Evolutionary conservation across 306 rosid genomes (phyloP).

Genomic region (Ziziphus jujuba): DNA sequence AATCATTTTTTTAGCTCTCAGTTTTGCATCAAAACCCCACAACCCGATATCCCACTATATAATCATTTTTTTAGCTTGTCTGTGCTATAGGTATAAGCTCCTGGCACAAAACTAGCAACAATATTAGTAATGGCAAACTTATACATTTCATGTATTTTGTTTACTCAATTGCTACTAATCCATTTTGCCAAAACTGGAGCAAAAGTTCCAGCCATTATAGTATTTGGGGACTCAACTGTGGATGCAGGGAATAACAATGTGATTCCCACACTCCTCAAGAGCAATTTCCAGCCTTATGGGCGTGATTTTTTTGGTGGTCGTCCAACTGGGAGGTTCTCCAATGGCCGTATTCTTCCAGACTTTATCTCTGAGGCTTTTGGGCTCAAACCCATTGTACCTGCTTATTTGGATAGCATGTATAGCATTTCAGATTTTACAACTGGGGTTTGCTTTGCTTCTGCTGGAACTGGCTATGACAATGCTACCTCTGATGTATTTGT

Average conservation of each 20-base stretch:
- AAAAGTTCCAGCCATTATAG: conserved; percentile 46
- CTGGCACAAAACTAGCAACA: neutral
- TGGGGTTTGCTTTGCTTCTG: conserved; percentile 60
- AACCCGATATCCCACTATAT: no score
- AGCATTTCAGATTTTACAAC: conserved; percentile 44
- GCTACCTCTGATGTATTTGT: conserved; percentile 50
- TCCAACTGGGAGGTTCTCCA: conserved; percentile 47
- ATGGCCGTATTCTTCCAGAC: conserved; percentile 48
- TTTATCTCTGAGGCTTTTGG: conserved; percentile 45
- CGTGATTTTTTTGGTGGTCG: conserved; percentile 43
- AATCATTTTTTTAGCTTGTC: no score
- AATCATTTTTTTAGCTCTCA: no score
- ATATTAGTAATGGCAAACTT: conserved; percentile 24
- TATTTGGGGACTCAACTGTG: conserved; percentile 56
- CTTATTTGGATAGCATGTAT: conserved; percentile 46
- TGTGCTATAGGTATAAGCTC: no score
- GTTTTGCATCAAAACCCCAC: no score
- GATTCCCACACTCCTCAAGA: conserved; percentile 33
- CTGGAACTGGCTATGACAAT: conserved; percentile 57
- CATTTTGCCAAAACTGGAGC: conserved; percentile 12
- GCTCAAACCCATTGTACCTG: conserved; percentile 41
- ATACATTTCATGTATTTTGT: conserved; percentile 24
- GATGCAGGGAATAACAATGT: conserved; percentile 52
- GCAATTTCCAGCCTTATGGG: conserved; percentile 51
- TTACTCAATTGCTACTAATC: neutral